These are phyloP conservation scores for Apostasia shenzhenica DNA, from an alignment of 106 monocot species.

Conservation along the genomic window DNA sequence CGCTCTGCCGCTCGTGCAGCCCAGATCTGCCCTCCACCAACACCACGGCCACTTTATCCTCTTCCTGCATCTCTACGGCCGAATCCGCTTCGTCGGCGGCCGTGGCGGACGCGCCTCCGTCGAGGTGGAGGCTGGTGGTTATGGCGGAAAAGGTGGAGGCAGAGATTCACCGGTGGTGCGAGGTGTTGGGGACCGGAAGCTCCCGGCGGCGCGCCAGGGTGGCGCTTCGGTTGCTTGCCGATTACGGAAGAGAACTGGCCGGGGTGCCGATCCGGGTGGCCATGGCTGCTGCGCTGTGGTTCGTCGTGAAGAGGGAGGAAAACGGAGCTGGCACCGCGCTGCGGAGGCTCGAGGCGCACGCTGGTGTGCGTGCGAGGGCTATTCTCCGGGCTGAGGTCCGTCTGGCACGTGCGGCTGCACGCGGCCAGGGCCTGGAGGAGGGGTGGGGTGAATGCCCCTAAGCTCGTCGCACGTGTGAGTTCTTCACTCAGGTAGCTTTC, in stretches of 20 bases:
- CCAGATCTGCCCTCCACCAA: background rate
- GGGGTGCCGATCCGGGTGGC: constrained; percentile 18
- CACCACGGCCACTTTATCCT: constrained; percentile 11
- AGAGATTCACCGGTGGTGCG: constrained; percentile 26
- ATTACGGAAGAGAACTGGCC: constrained; percentile 6
- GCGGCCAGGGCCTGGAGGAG: constrained; percentile 21
- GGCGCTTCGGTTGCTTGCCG: constrained; percentile 14
- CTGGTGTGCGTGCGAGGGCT: constrained; percentile 40
- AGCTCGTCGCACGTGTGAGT: background rate
- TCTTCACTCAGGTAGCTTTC: background rate
- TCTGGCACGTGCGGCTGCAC: constrained; percentile 15
- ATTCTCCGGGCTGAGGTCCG: constrained; percentile 19
- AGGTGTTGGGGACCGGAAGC: constrained; percentile 11
- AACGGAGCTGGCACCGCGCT: background rate
- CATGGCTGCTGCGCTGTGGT: constrained; percentile 50
- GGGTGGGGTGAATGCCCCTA: constrained; percentile 55
- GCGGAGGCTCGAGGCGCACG: constrained; percentile 27
- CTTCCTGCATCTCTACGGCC: constrained; percentile 25
- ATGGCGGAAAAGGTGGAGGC: constrained; percentile 14
- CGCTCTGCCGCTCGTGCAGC: constrained; percentile 26
- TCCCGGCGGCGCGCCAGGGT: constrained; percentile 15
- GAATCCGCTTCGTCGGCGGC: constrained; percentile 18
- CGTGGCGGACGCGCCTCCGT: background rate
- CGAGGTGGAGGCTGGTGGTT: background rate
- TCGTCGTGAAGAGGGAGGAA: constrained; percentile 13